Base-by-base conservation (phyloP, 495 filamentous ascomycete species). In the Trichoderma gamsii region DNA sequence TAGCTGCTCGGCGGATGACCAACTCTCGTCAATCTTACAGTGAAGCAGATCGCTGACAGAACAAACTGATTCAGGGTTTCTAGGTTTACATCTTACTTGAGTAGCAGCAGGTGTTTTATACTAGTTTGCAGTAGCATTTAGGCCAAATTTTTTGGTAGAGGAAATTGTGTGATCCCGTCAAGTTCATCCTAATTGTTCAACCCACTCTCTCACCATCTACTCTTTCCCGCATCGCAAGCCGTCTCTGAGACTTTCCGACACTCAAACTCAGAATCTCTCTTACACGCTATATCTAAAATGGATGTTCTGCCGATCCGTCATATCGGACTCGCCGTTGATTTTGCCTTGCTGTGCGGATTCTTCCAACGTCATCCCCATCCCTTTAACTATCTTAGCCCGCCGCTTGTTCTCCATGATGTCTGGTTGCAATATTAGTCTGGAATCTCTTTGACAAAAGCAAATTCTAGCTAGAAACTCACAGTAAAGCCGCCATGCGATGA, bases 261-360 rank as follows among this genome's bases (percentile, higher is more conserved):
- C 41, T 6, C 41, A 44, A 44, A 44, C 41, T 44, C 6, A 44
- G 41, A 44, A 44, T 29, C 29, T 29, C 38, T 35, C 9, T 41
- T 64, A 64, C 29, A 35, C 5, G 15, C n/a, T 32, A 66, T 66
- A 66, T 44, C 21, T 38, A 16, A 66, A 66, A 21, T 66, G 38
- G 11, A 66, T 66, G 18, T 66, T 66, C 64, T 66, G 35, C 29
- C 64, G n/a, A 44, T 66, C 64, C 16, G 64, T 66, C 64, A 66
- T 66, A 44, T 44, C 64, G 15, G 16, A 15, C 35, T 66, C 64
- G 4, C 35, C 64, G 43, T 66, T 66, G 16, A 64, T 21, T 52
- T 52, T 52, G n/a, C 49, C 49, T 52, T 52, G 49, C 6, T 52
- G n/a, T 52, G 12, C 49, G 0, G 49, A 52, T 52, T 52, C 13